A percentile compares a stretch with the other conserved stretches of the same genome.
Conservation (phyloP, 495 filamentous ascomycete genomes). For the Bathelium albidoporum region DNA sequence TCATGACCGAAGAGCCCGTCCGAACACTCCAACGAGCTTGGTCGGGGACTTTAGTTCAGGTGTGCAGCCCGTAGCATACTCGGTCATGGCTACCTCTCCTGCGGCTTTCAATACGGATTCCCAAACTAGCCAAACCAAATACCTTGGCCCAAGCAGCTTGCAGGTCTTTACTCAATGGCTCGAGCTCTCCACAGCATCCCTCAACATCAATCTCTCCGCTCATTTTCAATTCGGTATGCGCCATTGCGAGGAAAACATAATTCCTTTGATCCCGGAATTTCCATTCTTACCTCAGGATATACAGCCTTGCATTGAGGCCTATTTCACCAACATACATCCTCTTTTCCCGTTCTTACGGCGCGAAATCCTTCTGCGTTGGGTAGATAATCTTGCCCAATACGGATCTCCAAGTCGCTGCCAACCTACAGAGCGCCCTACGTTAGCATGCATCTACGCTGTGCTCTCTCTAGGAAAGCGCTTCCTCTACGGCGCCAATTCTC, state of each 20-base stretch:
- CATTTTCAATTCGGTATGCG: background rate
- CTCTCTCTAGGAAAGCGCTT: background rate
- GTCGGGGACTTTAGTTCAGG: background rate
- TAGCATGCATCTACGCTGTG: background rate
- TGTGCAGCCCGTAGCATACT: background rate
- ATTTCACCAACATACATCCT: background rate
- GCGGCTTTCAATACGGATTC: background rate
- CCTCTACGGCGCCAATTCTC: background rate
- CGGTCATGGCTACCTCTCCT: background rate
- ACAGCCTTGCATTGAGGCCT: background rate
- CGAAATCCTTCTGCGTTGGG: background rate
- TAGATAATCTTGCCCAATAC: background rate
- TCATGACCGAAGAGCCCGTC: background rate
- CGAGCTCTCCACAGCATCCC: background rate
- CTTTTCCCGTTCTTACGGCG: background rate
- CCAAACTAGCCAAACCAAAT: background rate
- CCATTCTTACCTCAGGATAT: background rate
- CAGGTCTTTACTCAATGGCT: background rate
- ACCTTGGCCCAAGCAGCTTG: background rate
- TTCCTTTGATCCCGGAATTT: background rate
- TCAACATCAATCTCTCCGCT: background rate
- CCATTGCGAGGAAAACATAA: background rate
- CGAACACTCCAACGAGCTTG: background rate
- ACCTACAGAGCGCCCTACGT: background rate
- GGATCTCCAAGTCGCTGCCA: background rate